phyloP scores from a whole-genome alignment of 1,284 basidiomycete genomes.

The Ustilago nuda region DNA sequence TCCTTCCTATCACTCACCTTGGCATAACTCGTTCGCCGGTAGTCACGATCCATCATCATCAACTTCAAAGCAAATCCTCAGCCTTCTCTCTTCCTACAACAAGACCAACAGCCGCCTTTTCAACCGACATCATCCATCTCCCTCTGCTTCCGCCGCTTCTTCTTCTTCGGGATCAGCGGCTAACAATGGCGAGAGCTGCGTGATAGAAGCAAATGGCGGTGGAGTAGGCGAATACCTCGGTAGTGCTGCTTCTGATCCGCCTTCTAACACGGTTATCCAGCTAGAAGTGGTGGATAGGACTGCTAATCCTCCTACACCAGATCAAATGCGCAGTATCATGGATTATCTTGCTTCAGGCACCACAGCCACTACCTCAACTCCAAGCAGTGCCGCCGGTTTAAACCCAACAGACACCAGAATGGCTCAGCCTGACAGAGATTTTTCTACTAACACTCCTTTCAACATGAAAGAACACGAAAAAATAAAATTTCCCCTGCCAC shows the following conservation, averaged over 20 bases:
- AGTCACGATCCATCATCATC: conserved; percentile 30
- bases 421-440: not conserved
- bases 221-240: conserved; percentile 35
- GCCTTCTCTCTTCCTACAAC: conserved; percentile 27
- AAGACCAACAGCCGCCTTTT: not conserved
- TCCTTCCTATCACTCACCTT: not conserved
- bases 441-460: conserved; percentile 7
- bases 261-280: conserved; percentile 11
- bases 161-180: not conserved
- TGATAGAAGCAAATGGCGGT: conserved; percentile 29
- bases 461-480: conserved; percentile 26
- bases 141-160: conserved; percentile 3
- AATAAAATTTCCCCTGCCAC: conserved; percentile 4
- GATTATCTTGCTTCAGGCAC: conserved; percentile 35
- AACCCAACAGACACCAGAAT: no score
- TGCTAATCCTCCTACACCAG: conserved; percentile 34
- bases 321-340: conserved; percentile 43
- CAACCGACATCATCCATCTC: conserved; percentile 7
- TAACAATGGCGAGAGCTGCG: conserved; percentile 27
- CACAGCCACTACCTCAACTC: not conserved
- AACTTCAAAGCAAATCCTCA: conserved; percentile 36
- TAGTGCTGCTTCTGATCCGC: conserved; percentile 24
- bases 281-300: conserved; percentile 42
- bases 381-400: no score
- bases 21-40: not conserved